phyloP scores from a whole-genome alignment of 371 early-diverging fungal species.

The Mortierella sp. region DNA sequence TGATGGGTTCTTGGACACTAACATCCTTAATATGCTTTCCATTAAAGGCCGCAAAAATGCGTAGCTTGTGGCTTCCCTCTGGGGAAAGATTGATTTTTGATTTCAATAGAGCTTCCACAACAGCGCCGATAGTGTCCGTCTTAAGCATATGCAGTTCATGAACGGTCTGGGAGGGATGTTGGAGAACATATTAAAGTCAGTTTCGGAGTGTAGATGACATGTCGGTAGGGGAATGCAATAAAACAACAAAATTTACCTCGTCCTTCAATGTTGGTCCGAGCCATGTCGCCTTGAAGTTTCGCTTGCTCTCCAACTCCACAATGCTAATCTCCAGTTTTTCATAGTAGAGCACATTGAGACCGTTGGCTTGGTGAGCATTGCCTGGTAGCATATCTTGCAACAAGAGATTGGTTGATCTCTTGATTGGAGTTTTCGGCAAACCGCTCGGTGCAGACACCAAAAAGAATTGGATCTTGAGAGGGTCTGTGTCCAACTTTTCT shows the following conservation, averaged over 20 bases:
- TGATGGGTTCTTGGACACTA: constrained; percentile 54
- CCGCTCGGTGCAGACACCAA: constrained; percentile 54
- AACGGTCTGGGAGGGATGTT: constrained; percentile 35
- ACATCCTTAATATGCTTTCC: constrained; percentile 57
- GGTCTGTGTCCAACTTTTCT: constrained; percentile 66
- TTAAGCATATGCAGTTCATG: constrained; percentile 69
- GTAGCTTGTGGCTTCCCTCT: constrained; percentile 48
- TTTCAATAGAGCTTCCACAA: constrained; percentile 65
- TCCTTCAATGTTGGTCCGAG: constrained; percentile 63
- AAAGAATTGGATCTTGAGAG: constrained; percentile 74
- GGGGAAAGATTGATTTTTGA: constrained; percentile 58
- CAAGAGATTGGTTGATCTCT: constrained; percentile 57
- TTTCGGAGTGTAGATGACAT: constrained; percentile 1
- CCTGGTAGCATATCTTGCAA: constrained; percentile 71
- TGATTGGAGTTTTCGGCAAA: constrained; percentile 56
- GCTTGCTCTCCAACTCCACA: constrained; percentile 84
- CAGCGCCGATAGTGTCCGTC: constrained; percentile 61
- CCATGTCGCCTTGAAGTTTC: constrained; percentile 64
- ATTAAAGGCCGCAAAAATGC: constrained; percentile 57
- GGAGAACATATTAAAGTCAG: constrained; percentile 18
- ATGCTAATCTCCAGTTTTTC: constrained; percentile 86
- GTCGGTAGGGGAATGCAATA: constrained; percentile 6
- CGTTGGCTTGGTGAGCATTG: constrained; percentile 24
- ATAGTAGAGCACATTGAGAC: constrained; percentile 67
- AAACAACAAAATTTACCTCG: constrained; percentile 40